phyloP scores from a whole-genome alignment of 2,329 filamentous ascomycete species.

The Lasiodiplodia citricola region DNA sequence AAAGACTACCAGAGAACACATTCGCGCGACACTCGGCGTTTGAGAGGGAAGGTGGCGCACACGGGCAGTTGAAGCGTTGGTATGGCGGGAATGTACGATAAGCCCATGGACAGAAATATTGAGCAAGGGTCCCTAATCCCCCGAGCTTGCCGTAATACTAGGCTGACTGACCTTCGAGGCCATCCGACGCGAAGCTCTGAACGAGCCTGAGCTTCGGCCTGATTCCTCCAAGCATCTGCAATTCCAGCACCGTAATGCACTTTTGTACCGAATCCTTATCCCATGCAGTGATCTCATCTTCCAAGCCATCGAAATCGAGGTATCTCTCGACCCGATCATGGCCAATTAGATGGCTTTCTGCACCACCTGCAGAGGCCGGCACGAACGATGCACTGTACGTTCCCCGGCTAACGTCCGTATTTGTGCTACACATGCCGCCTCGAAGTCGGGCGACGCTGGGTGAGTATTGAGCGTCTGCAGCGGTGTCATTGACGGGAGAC shows the following conservation, averaged over 20 bases:
- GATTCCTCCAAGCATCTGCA: not conserved
- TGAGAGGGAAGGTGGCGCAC: not conserved
- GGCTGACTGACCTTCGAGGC: not conserved
- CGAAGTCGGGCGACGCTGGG: constrained; percentile 1
- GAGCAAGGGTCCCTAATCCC: not conserved
- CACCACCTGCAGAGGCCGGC: not conserved
- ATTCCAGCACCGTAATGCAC: not conserved
- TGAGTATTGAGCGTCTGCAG: not conserved
- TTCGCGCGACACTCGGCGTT: not conserved
- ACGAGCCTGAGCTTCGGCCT: constrained; percentile 9
- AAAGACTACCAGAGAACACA: not conserved
- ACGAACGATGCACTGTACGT: not conserved
- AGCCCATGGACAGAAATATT: not conserved
- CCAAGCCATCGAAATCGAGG: not conserved
- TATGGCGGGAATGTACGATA: not conserved
- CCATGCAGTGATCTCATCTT: constrained; percentile 9
- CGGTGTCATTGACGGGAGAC: not conserved
- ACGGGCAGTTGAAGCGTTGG: not conserved
- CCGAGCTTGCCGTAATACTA: not conserved
- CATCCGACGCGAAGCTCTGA: constrained; percentile 7
- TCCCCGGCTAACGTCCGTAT: not conserved
- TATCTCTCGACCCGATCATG: constrained; percentile 11
- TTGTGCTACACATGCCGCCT: constrained; percentile 3
- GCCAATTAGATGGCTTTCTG: not conserved
- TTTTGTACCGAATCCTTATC: not conserved